These are phyloP conservation scores for Blepharisma stoltei DNA, from an alignment of 73 alveolate genomes.

Conservation along the genomic window DNA sequence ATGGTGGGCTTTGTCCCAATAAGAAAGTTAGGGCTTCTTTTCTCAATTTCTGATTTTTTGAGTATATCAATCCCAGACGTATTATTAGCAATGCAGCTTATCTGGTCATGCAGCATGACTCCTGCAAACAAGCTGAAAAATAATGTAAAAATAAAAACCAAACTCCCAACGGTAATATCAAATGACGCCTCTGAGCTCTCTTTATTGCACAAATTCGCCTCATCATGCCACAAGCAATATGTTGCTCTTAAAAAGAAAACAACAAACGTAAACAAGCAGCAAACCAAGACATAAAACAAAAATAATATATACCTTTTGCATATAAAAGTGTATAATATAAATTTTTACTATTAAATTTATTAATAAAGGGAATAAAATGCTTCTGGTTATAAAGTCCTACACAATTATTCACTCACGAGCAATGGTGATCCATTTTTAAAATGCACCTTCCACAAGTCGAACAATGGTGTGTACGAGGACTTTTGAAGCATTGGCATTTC, in stretches of 20 bases:
- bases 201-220: not conserved
- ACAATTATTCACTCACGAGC: slow-evolving; percentile 72
- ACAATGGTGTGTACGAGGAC: slow-evolving; percentile 58
- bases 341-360: slow-evolving; percentile 28
- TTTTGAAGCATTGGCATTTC: slow-evolving; percentile 39
- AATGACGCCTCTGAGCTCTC: not conserved
- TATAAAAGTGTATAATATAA: no score
- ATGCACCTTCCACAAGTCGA: slow-evolving; percentile 47
- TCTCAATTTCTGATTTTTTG: not conserved
- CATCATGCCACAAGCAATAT: not conserved
- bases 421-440: slow-evolving; percentile 63
- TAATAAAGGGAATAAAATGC: no score
- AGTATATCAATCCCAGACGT: slow-evolving; percentile 25
- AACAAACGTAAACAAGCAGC: not conserved
- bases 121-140: slow-evolving; percentile 8
- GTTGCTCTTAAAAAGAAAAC: not conserved
- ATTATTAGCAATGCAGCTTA: slow-evolving; percentile 5
- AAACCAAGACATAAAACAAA: not conserved
- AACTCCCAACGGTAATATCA: not conserved
- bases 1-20: no score
- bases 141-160: not conserved
- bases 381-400: slow-evolving; percentile 53
- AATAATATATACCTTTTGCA: no score
- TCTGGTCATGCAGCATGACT: slow-evolving; percentile 19
- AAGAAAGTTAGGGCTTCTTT: not conserved